Evolutionary conservation across 805 yeast genomes (phyloP), one percentile per base, ranked within the genome.

Genomic region (Kodamaea jinghongensis): DNA sequence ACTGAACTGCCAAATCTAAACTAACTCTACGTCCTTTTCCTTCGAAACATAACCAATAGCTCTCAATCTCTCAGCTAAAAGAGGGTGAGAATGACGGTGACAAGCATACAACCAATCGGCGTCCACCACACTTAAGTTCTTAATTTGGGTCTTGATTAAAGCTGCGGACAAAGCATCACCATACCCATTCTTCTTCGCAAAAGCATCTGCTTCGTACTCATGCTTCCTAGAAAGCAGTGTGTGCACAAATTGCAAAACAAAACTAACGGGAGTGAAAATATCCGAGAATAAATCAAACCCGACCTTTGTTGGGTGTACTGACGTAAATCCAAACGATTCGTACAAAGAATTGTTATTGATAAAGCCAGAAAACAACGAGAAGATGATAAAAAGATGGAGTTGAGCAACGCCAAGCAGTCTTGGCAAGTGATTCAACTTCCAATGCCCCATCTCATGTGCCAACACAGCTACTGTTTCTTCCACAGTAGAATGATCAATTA

Each of bases 381-480:
- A 54, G 54, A 93, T 64, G 73, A 83, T 76, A 20, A 20, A 5
- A 8, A 5, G 7, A 8, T 6, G 7, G 5, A 20, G 23, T 8
- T 6, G 8, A 8, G 7, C 7, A 20, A 20, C 8, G 5, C 23
- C 23, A 20, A 20, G 5, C 8, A 6, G 7, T 57, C 81, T 81
- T n/a, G 90, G 70, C 45, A 89, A 83, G 62, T 93, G 99, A 43
- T 83, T 81, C 60, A 85, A 74, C 53, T 83, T 82, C 99, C 99
- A 93, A 62, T 93, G 99, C 37, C 99, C 99, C 51, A 93, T 83
- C 69, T 93, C 99, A 58, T 93, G 99, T n/a, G 96, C 98, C 48
- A 91, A 73, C 1, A 93, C 96, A 38, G 98, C 97, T 37, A 89
- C 87, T 29, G 89, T 86, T 63, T 93, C 95, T 31, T 75, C 76